A percentile compares a stretch with the other conserved stretches of the same genome.
Conservation (phyloP, 2,329 filamentous ascomycete species). For the Diaporthe sp. region DNA sequence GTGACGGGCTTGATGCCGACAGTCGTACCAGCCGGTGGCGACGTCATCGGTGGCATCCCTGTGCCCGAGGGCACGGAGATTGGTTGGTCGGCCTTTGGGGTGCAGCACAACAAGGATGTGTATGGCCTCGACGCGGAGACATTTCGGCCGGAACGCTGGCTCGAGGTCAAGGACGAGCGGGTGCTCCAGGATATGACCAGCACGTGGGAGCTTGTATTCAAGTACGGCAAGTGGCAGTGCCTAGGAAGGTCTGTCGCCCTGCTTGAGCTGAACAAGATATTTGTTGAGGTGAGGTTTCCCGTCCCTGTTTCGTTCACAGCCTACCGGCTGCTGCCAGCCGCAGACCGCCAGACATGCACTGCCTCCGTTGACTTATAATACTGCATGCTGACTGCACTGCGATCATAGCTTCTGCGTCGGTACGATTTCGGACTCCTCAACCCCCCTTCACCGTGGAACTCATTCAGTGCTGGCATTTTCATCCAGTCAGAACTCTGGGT, state of each 20-base stretch:
- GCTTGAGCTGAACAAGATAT: slow-evolving; percentile 56
- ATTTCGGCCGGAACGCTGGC: slow-evolving; percentile 62
- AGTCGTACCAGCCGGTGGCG: slow-evolving; percentile 50
- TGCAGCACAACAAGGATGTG: slow-evolving; percentile 49
- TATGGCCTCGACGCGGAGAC: slow-evolving; percentile 52
- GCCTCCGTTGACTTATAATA: neutral
- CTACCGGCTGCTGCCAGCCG: neutral
- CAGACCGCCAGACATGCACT: neutral
- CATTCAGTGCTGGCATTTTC: slow-evolving; percentile 42
- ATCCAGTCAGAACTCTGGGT: slow-evolving; percentile 42
- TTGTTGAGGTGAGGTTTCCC: slow-evolving; percentile 51
- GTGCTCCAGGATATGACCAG: slow-evolving; percentile 48
- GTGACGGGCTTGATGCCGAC: slow-evolving; percentile 49
- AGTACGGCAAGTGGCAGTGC: slow-evolving; percentile 54
- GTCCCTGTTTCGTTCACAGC: too few species aligned
- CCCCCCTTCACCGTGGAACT: slow-evolving; percentile 39
- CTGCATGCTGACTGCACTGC: neutral
- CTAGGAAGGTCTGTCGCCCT: slow-evolving; percentile 57
- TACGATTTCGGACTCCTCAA: slow-evolving; percentile 42
- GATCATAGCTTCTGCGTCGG: slow-evolving; percentile 36
- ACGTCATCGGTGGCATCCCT: slow-evolving; percentile 49
- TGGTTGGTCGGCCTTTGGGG: slow-evolving; percentile 52
- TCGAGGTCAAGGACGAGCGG: slow-evolving; percentile 49
- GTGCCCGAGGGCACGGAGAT: slow-evolving; percentile 59
- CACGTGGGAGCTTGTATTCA: slow-evolving; percentile 56